These are phyloP conservation scores for Prorocentrum cordatum DNA, from an alignment of 169 alveolate genomes.

Conservation along the genomic window DNA sequence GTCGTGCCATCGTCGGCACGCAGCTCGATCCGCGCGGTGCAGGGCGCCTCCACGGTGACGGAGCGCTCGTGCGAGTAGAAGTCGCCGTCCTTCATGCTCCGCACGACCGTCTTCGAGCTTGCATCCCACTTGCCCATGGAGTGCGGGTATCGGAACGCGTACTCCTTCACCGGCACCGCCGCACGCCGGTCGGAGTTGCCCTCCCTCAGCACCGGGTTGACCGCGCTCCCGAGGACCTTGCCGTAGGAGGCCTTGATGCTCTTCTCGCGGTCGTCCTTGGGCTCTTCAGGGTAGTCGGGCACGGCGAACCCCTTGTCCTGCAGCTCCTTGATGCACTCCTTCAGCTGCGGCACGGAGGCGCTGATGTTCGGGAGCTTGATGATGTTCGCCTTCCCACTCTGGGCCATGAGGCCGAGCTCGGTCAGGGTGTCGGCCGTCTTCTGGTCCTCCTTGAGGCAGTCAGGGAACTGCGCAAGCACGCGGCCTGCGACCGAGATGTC, in stretches of 20 bases:
- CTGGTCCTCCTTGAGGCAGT: neutral
- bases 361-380: slow-evolving; percentile 23
- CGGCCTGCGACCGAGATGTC: neutral
- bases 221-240: slow-evolving; percentile 15
- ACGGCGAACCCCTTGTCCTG: slow-evolving; percentile 4
- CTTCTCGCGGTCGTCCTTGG: neutral
- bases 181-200: slow-evolving; percentile 28
- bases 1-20: too few relatives aligned
- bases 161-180: neutral
- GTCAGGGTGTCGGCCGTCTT: neutral
- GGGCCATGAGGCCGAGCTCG: neutral
- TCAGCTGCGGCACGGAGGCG: slow-evolving; percentile 17
- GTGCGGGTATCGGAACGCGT: slow-evolving; percentile 29
- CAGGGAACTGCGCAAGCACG: slow-evolving; percentile 9
- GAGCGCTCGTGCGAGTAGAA: neutral
- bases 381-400: slow-evolving; percentile 18
- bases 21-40: too few relatives aligned
- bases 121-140: slow-evolving; percentile 10
- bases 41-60: neutral
- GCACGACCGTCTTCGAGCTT: slow-evolving; percentile 1
- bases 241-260: neutral
- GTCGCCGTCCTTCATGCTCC: slow-evolving; percentile 10
- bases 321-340: slow-evolving; percentile 10
- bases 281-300: slow-evolving; percentile 25
- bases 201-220: slow-evolving; percentile 7